Conservation (phyloP, 2,329 filamentous ascomycete species). For the Penicillium frequentans region DNA sequence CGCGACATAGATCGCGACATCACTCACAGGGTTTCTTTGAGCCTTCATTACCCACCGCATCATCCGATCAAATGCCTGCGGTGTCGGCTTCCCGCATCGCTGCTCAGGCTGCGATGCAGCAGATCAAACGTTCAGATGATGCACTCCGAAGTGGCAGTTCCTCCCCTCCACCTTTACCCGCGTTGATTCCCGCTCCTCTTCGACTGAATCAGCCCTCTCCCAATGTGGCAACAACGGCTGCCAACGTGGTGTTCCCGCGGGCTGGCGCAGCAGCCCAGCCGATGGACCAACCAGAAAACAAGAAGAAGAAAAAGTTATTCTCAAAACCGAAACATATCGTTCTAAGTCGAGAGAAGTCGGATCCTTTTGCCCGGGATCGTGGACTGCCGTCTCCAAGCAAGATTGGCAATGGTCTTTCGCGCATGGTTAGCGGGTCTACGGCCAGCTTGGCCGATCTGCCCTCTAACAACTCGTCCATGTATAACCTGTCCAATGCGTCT, state of each 20-base stretch:
- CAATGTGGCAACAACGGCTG: conserved; percentile 61
- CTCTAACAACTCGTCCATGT: conserved; percentile 58
- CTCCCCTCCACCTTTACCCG: conserved; percentile 26
- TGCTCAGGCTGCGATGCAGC: conserved; percentile 65
- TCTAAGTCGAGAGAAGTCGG: conserved; percentile 58
- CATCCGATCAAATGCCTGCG: conserved; percentile 45
- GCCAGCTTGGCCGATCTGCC: conserved; percentile 58
- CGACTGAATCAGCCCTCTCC: conserved; percentile 23
- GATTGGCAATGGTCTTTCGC: conserved; percentile 54
- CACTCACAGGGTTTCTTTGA: conserved; percentile 70
- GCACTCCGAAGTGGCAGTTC: conserved; percentile 33
- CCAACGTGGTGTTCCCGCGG: conserved; percentile 62
- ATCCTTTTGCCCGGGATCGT: conserved; percentile 47
- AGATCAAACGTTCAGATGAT: conserved; percentile 32
- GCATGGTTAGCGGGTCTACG: conserved; percentile 60
- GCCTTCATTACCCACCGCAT: conserved; percentile 59
- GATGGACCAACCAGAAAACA: conserved; percentile 51
- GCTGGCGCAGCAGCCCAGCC: conserved; percentile 39
- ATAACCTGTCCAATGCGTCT: conserved; percentile 62
- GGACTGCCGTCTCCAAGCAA: conserved; percentile 61
- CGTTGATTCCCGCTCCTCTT: conserved; percentile 30
- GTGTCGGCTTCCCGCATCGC: conserved; percentile 64
- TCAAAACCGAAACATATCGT: conserved; percentile 66
- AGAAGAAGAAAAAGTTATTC: conserved; percentile 69
- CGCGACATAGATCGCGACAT: conserved; percentile 47